Conservation (phyloP, 805 yeast species). For the Ogataea corticis region DNA sequence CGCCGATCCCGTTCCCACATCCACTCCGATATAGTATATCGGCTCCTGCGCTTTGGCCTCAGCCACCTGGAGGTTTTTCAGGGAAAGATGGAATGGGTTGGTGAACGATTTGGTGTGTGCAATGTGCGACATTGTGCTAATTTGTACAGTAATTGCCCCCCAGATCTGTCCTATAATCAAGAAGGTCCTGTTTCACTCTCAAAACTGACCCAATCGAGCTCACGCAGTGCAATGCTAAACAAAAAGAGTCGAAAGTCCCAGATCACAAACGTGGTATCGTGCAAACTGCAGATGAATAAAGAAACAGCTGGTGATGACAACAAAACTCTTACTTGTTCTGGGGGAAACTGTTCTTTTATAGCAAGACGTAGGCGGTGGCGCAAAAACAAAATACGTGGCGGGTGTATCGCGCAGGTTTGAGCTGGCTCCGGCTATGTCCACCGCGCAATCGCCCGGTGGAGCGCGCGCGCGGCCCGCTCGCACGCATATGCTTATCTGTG, state of each 20-base stretch:
- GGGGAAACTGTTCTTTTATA: no score
- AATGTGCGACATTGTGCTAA: slow-evolving; percentile 13
- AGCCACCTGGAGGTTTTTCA: slow-evolving; percentile 24
- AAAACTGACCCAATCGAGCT: no score
- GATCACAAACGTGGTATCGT: no score
- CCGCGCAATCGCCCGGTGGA: no score
- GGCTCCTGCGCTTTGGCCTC: slow-evolving; percentile 26
- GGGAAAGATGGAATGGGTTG: slow-evolving; percentile 38
- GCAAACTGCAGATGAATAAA: no score
- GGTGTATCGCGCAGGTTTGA: no score
- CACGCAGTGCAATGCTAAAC: no score
- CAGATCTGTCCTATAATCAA: neutral
- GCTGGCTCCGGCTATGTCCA: no score
- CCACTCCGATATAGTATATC: slow-evolving; percentile 40
- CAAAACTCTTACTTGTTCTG: no score
- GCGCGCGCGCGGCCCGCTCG: neutral
- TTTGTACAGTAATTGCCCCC: neutral
- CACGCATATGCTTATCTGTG: neutral
- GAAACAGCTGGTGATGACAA: no score
- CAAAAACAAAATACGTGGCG: neutral
- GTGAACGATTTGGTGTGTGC: slow-evolving; percentile 30
- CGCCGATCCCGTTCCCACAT: slow-evolving; percentile 94
- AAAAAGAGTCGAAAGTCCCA: no score
- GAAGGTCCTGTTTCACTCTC: neutral
- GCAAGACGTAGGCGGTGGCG: neutral